phyloP scores from a whole-genome alignment of 2,329 filamentous ascomycete species.

The Acarospora socialis region DNA sequence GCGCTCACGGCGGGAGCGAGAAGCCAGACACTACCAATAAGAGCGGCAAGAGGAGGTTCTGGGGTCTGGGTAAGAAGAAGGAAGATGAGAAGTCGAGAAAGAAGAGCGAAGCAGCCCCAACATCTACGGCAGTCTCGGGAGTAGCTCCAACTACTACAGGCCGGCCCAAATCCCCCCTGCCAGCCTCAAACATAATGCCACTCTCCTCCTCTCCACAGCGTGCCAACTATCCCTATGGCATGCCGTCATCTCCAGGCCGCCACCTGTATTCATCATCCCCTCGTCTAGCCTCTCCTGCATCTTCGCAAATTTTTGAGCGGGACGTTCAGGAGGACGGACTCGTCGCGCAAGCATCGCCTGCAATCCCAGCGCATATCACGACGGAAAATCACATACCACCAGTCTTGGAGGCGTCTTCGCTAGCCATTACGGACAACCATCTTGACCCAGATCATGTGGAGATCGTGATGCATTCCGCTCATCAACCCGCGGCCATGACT shows the following conservation, averaged over 20 bases:
- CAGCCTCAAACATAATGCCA: constrained; percentile 16
- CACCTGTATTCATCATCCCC: constrained; percentile 56
- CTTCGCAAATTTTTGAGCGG: constrained; percentile 74
- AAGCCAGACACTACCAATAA: constrained; percentile 18
- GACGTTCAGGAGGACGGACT: constrained; percentile 71
- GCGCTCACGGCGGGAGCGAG: constrained; percentile 19
- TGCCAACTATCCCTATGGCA: constrained; percentile 20
- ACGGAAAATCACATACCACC: constrained; percentile 90
- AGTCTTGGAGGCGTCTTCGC: constrained; percentile 77
- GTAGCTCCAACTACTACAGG: constrained; percentile 22
- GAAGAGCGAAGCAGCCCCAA: constrained; percentile 22
- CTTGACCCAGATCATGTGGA: constrained; percentile 82
- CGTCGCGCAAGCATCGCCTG: constrained; percentile 57
- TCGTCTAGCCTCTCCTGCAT: constrained; percentile 62
- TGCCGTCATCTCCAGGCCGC: constrained; percentile 51
- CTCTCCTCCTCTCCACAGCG: constrained; percentile 23
- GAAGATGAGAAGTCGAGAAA: constrained; percentile 27
- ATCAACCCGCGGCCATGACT: constrained; percentile 61
- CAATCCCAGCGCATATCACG: constrained; percentile 86
- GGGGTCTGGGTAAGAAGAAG: constrained; percentile 51
- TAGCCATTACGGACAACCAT: constrained; percentile 76
- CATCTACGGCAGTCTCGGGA: constrained; percentile 13
- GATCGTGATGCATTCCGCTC: constrained; percentile 74
- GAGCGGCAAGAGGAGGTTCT: constrained; percentile 42
- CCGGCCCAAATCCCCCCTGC: constrained; percentile 20